Conservation (phyloP, 768 basidiomycete species). For the Pisolithus albus region DNA sequence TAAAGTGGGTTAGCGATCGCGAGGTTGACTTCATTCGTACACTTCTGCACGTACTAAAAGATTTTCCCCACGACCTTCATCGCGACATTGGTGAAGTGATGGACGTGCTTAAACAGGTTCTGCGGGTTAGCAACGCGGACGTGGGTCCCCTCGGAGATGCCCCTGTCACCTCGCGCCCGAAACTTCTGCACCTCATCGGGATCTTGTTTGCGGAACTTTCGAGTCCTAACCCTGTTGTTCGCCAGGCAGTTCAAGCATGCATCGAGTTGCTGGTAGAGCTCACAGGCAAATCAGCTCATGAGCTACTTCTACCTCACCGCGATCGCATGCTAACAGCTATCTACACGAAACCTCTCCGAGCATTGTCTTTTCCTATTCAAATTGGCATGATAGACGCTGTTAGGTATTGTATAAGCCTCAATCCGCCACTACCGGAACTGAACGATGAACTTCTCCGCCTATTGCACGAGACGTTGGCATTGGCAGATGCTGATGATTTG, state of each 20-base stretch:
- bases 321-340: constrained; percentile 85
- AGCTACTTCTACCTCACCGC: constrained; percentile 78
- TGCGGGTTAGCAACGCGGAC: constrained; percentile 53
- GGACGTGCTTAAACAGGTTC: constrained; percentile 63
- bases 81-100: constrained; percentile 72
- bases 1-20: constrained; percentile 76
- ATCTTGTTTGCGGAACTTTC: constrained; percentile 87
- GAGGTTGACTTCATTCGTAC: constrained; percentile 88
- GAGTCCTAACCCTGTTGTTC: constrained; percentile 78
- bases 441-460: constrained; percentile 90
- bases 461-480: constrained; percentile 86
- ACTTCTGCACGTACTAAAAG: constrained; percentile 86
- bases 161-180: constrained; percentile 39
- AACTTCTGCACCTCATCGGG: constrained; percentile 63
- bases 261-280: constrained; percentile 72
- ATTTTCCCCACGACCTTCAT: constrained; percentile 86
- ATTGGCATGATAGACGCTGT: constrained; percentile 98
- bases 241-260: constrained; percentile 76
- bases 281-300: constrained; percentile 61
- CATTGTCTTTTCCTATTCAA: constrained; percentile 89
- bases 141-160: constrained; percentile 41
- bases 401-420: constrained; percentile 84
- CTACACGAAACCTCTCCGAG: constrained; percentile 93
- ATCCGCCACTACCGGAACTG: constrained; percentile 84
- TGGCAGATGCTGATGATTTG: constrained; percentile 94